Percentiles rank a stretch among this genome's conserved stretches.
Evolutionary conservation across 352 stramenopile genomes (phyloP).

Genomic region (Pythium diclinum): DNA sequence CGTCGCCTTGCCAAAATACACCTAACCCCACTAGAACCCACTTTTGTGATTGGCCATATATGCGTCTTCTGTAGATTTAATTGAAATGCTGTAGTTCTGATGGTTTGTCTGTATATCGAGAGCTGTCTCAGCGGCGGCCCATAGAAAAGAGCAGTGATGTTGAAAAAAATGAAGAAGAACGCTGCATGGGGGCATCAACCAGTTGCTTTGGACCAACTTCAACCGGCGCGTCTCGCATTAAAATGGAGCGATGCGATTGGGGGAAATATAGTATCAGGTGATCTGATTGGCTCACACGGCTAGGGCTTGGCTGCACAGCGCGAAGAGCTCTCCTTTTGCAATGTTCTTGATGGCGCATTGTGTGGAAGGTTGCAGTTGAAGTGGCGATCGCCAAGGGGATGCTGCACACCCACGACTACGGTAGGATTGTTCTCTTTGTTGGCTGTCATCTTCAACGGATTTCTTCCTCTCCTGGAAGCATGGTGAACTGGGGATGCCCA

Average conservation of each 20-base stretch:
- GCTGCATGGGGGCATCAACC: constrained; percentile 1
- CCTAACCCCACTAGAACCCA: too few relatives aligned
- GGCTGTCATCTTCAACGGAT: not conserved
- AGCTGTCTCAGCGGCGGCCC: not conserved
- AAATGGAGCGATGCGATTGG: constrained; percentile 31
- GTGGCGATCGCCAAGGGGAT: not conserved
- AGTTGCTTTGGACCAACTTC: constrained; percentile 31
- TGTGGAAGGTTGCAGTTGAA: constrained; percentile 25
- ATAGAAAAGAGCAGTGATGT: constrained; percentile 7
- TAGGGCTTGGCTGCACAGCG: not conserved
- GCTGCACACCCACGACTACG: not conserved
- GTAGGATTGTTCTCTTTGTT: constrained; percentile 2
- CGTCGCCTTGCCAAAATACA: too few relatives aligned
- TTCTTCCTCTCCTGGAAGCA: not conserved
- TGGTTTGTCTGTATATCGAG: too few relatives aligned
- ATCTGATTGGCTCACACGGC: constrained; percentile 10
- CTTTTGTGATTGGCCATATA: too few relatives aligned
- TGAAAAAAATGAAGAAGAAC: constrained; percentile 19
- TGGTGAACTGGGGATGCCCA: not conserved
- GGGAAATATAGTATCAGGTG: not conserved
- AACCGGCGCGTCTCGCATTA: constrained; percentile 27
- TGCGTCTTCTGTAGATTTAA: too few relatives aligned
- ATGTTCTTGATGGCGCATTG: not conserved
- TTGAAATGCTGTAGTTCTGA: too few relatives aligned
- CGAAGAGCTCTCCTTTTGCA: constrained; percentile 1